Evolutionary conservation across 352 stramenopile species (phyloP).

Genomic region (Phytophthora melonis): DNA sequence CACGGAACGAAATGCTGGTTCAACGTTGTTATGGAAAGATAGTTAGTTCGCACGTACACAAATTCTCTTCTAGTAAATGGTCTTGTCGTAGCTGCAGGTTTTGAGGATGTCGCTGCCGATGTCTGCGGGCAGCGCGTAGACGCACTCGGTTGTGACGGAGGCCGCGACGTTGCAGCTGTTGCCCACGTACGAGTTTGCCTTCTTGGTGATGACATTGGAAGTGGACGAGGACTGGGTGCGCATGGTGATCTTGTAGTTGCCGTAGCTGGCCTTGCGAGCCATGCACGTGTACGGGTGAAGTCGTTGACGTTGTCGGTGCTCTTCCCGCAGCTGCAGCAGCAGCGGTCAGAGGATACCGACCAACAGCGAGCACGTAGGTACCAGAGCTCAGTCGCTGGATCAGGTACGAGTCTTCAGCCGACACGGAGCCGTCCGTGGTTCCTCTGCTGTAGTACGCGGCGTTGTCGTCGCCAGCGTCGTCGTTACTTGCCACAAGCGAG

Average conservation of each 20-base stretch:
- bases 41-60: background rate
- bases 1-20: background rate
- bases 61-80: slow-evolving; percentile 37
- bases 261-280: slow-evolving; percentile 61
- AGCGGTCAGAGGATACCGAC: slow-evolving; percentile 63
- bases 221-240: slow-evolving; percentile 54
- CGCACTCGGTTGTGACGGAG: slow-evolving; percentile 46
- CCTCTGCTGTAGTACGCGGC: slow-evolving; percentile 42
- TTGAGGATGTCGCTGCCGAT: slow-evolving; percentile 43
- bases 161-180: slow-evolving; percentile 58
- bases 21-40: no score
- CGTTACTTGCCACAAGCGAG: slow-evolving; percentile 60
- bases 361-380: slow-evolving; percentile 67
- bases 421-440: slow-evolving; percentile 59
- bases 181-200: slow-evolving; percentile 71
- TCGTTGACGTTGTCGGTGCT: slow-evolving; percentile 47
- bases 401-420: slow-evolving; percentile 67
- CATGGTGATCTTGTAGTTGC: slow-evolving; percentile 76
- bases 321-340: slow-evolving; percentile 43
- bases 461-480: slow-evolving; percentile 75
- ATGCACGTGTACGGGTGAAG: slow-evolving; percentile 74
- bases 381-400: slow-evolving; percentile 52
- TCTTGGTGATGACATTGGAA: slow-evolving; percentile 38
- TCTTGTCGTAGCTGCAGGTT: slow-evolving; percentile 58
- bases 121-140: slow-evolving; percentile 57